Percentiles rank a stretch among this genome's conserved stretches.
These are phyloP conservation scores for Scenedesmus sp. DNA, from an alignment of 163 green algal genomes.

Conservation along the genomic window DNA sequence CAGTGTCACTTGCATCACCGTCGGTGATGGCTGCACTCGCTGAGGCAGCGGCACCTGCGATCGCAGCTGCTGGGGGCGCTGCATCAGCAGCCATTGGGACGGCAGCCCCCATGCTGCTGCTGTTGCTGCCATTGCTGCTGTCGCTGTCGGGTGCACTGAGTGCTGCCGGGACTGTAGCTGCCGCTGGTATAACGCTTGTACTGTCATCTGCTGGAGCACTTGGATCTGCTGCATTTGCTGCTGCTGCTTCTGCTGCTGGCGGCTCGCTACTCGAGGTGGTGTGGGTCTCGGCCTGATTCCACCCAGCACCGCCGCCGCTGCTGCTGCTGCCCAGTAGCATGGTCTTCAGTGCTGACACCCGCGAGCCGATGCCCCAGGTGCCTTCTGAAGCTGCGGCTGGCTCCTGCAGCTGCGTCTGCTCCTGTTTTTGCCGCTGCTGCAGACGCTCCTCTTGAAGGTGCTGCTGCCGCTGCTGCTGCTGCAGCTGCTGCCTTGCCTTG, in stretches of 20 bases:
- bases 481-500: neutral
- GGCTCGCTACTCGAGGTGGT: neutral
- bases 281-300: neutral
- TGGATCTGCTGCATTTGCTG: neutral
- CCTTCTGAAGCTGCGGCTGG: neutral
- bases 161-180: neutral
- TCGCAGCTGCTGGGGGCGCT: neutral
- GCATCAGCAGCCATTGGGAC: neutral
- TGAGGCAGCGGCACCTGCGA: neutral
- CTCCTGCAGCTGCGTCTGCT: conserved; percentile 3
- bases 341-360: neutral
- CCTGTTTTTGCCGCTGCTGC: conserved; percentile 19
- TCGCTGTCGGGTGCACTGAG: neutral
- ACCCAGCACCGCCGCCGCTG: neutral
- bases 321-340: conserved; percentile 4
- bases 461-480: conserved; percentile 1
- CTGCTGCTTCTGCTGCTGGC: neutral
- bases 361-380: neutral
- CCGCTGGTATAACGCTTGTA: neutral
- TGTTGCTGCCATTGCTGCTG: neutral
- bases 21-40: neutral
- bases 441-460: neutral
- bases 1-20: no score
- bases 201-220: no score
- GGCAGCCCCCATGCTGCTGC: neutral